Conservation (phyloP, 352 stramenopile species). For the Globisporangium parvum region DNA sequence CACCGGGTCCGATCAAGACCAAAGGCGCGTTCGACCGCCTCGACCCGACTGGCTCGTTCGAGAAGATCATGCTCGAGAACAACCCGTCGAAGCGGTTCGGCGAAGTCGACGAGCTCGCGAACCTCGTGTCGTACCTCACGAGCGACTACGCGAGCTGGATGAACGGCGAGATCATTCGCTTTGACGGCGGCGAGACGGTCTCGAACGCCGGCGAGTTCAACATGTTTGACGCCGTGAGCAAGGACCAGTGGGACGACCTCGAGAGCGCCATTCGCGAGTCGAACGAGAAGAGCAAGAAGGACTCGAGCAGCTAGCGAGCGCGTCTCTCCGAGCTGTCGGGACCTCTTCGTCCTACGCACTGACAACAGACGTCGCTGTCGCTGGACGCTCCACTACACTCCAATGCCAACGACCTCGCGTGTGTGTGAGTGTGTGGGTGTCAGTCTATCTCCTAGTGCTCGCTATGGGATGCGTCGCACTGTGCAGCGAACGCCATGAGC, state of each 20-base stretch:
- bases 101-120: constrained; percentile 73
- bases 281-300: constrained; percentile 62
- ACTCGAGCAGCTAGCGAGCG: background rate
- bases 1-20: constrained; percentile 93
- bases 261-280: constrained; percentile 49
- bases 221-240: constrained; percentile 53
- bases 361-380: too few relatives aligned
- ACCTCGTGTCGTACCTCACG: constrained; percentile 68
- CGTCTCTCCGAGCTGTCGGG: too few relatives aligned
- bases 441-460: background rate
- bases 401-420: too few relatives aligned
- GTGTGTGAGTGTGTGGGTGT: constrained; percentile 3
- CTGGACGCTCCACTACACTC: too few relatives aligned
- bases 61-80: constrained; percentile 56
- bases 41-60: constrained; percentile 63
- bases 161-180: constrained; percentile 76
- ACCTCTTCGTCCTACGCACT: too few relatives aligned
- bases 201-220: constrained; percentile 77
- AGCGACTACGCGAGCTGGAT: constrained; percentile 82
- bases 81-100: constrained; percentile 72
- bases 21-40: constrained; percentile 78
- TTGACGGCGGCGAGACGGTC: constrained; percentile 76
- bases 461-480: background rate
- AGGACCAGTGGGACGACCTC: constrained; percentile 71
- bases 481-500: constrained; percentile 30